Evolutionary conservation across 345 rosid species (phyloP).

Genomic region (Ceriops tagal): DNA sequence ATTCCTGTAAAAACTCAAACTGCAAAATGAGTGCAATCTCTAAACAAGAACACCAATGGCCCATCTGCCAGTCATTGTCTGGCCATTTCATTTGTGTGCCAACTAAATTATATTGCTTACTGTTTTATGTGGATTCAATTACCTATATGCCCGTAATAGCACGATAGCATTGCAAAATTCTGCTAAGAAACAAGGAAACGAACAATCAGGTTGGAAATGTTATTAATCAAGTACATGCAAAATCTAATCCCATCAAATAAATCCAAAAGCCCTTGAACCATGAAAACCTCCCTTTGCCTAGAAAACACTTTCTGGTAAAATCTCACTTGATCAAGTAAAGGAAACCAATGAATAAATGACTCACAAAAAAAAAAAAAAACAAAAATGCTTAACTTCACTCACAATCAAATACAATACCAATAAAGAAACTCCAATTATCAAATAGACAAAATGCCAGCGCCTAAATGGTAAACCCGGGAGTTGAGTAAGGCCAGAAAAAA

Average conservation of each 20-base stretch:
- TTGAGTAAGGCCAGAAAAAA: not conserved
- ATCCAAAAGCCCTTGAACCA: not conserved
- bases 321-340: slow-evolving; percentile 20
- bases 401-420: slow-evolving; percentile 13
- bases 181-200: not conserved
- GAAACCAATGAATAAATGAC: not conserved
- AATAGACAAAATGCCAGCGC: slow-evolving; percentile 2
- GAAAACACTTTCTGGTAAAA: slow-evolving; percentile 5
- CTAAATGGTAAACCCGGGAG: slow-evolving; percentile 14
- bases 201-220: slow-evolving; percentile 5
- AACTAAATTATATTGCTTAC: not conserved
- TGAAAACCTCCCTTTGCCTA: not conserved
- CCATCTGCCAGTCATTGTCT: not conserved
- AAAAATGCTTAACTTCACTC: slow-evolving; percentile 26
- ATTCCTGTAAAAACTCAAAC: not conserved
- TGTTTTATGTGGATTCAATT: not conserved
- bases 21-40: not conserved
- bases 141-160: not conserved
- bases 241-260: not conserved
- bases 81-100: slow-evolving; percentile 6
- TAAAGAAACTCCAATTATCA: slow-evolving; percentile 5
- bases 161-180: too few relatives aligned
- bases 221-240: too few relatives aligned
- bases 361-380: not conserved
- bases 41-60: not conserved